phyloP scores from a whole-genome alignment of 2,329 filamentous ascomycete species.

The Incumbomyces delicatus region DNA sequence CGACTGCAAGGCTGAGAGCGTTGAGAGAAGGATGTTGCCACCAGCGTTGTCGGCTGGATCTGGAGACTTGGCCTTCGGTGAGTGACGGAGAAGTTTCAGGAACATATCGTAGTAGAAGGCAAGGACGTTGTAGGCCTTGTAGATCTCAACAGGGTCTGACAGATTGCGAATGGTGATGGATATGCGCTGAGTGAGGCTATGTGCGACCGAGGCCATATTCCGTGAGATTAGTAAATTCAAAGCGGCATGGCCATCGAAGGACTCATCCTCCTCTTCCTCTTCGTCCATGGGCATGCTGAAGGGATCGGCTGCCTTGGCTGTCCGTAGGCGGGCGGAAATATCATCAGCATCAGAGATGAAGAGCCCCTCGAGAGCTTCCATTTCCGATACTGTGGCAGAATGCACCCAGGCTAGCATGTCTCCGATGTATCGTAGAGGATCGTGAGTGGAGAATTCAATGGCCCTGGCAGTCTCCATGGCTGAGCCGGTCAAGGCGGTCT shows the following conservation, averaged over 20 bases:
- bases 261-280: slow-evolving; percentile 44
- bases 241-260: slow-evolving; percentile 72
- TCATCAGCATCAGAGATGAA: slow-evolving; percentile 88
- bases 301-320: slow-evolving; percentile 69
- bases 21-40: slow-evolving; percentile 47
- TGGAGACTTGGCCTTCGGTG: slow-evolving; percentile 19
- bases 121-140: slow-evolving; percentile 81
- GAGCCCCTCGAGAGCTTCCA: slow-evolving; percentile 80
- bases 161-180: slow-evolving; percentile 89
- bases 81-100: slow-evolving; percentile 58
- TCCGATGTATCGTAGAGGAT: slow-evolving; percentile 80
- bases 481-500: slow-evolving; percentile 71
- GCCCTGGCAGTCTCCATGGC: slow-evolving; percentile 52
- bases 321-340: slow-evolving; percentile 70
- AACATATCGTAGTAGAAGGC: slow-evolving; percentile 86
- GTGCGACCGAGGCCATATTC: slow-evolving; percentile 68
- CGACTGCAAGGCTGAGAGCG: slow-evolving; percentile 27
- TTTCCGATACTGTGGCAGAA: slow-evolving; percentile 85
- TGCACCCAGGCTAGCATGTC: slow-evolving; percentile 98
- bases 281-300: slow-evolving; percentile 34
- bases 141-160: slow-evolving; percentile 78
- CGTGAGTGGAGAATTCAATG: slow-evolving; percentile 88
- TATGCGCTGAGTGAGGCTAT: slow-evolving; percentile 77
- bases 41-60: slow-evolving; percentile 29
- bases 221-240: slow-evolving; percentile 79